A percentile compares a stretch with the other conserved stretches of the same genome.
Conservation (phyloP, 768 basidiomycete species). For the Strobilomyces confusus region DNA sequence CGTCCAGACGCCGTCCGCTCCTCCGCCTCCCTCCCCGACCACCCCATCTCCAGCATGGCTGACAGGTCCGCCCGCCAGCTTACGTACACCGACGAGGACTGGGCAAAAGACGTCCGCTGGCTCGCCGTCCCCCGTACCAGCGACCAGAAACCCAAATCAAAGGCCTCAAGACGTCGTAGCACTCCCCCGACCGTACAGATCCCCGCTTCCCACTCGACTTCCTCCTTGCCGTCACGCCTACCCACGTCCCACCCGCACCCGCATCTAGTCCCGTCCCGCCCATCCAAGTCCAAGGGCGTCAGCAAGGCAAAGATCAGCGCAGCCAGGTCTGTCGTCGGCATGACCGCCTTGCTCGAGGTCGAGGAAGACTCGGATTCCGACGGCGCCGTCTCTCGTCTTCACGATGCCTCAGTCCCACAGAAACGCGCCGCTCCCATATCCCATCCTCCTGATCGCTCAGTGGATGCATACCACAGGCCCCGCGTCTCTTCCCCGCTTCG, state of each 20-base stretch:
- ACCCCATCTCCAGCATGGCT: conserved; percentile 19
- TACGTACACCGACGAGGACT: conserved; percentile 53
- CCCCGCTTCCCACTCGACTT: conserved; percentile 19
- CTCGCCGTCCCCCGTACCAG: conserved; percentile 39
- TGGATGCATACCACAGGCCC: conserved; percentile 15
- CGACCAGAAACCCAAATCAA: conserved; percentile 18
- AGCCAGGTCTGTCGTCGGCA: conserved; percentile 46
- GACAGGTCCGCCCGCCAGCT: conserved; percentile 23
- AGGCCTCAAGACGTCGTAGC: conserved; percentile 18
- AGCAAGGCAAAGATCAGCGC: conserved; percentile 30
- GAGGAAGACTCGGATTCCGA: conserved; percentile 42
- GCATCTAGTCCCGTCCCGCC: conserved; percentile 16
- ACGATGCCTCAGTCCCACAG: conserved; percentile 10
- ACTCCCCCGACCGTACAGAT: conserved; percentile 12
- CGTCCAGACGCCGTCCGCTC: conserved; percentile 35
- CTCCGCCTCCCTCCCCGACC: conserved; percentile 28
- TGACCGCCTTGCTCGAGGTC: conserved; percentile 51
- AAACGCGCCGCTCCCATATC: conserved; percentile 17
- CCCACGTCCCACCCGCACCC: conserved; percentile 4
- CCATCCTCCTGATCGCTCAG: conserved; percentile 7
- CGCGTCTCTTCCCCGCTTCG: conserved; percentile 24
- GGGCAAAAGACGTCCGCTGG: conserved; percentile 68
- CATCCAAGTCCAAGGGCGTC: conserved; percentile 25
- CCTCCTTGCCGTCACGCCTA: conserved; percentile 18
- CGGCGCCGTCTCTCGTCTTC: neutral